Base-by-base conservation (phyloP, 805 yeast genomes). In the Babjeviella inositovora region DNA sequence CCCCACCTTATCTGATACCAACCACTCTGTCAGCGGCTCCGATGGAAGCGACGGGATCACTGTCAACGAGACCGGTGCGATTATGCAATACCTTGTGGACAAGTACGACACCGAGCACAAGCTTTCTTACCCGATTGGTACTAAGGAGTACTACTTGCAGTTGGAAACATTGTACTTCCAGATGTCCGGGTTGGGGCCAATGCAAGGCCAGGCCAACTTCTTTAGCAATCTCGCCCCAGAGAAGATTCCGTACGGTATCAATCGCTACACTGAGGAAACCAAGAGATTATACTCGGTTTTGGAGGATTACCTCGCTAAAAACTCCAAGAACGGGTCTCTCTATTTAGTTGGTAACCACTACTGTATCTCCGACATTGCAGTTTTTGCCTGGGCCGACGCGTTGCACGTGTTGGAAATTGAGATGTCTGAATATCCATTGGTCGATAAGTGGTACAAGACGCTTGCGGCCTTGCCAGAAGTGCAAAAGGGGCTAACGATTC, bases 341-440 rank as follows among this genome's bases (percentile, higher is more conserved):
- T 75, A 47, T 45, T 45, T 72, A 13, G 79, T 69, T 24, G 76
- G 79, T 20, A 63, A 63, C 30, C 65, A 61, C 24, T 35, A 70
- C 23, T 51, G 70, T 8, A 56, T 67, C 32, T 77, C 77, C 5
- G 87, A 75, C 40, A 41, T 69, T 21, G 52, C 55, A 7, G 39
- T 54, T 4, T 53, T 44, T 29, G 55, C 65, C 3, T 68, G 75
- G 76, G 47, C 57, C 14, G n/a, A n/a, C n/a, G n/a, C n/a, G n/a
- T n/a, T n/a, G n/a, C n/a, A n/a, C n/a, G n/a, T n/a, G n/a, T n/a
- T n/a, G 28, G 39, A 36, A 3, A 43, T 59, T 25, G 57, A 52
- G 23, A 19, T 52, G n/a, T 33, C 37, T 0, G 39, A 51, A 17
- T 61, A 43, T 37, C 69, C 69, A 16, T 30, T 37, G 17, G 32